phyloP scores from a whole-genome alignment of 441 rosid species.

The Croton laevigatus region DNA sequence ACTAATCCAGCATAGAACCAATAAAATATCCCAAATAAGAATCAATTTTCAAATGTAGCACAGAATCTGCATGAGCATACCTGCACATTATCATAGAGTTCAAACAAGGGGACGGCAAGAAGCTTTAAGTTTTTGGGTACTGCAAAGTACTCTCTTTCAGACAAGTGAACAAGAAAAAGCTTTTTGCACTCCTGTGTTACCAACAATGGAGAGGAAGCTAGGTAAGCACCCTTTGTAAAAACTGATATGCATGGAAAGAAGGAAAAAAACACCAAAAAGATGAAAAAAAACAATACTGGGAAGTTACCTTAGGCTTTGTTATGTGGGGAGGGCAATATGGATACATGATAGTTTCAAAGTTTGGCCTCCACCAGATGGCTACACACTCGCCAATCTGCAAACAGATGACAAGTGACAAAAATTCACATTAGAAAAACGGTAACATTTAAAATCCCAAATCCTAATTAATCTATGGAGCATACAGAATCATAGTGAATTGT shows the following conservation, averaged over 20 bases:
- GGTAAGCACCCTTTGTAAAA: slow-evolving; percentile 11
- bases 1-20: neutral
- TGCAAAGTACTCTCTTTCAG: slow-evolving; percentile 97
- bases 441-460: neutral
- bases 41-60: neutral
- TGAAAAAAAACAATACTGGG: neutral
- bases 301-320: slow-evolving; percentile 82
- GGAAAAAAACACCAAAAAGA: slow-evolving; percentile 5
- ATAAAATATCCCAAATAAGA: neutral
- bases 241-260: neutral
- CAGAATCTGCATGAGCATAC: slow-evolving; percentile 29
- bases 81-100: slow-evolving; percentile 98
- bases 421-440: slow-evolving; percentile 2
- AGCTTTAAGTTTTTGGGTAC: slow-evolving; percentile 96
- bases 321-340: slow-evolving; percentile 99
- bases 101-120: slow-evolving; percentile 96
- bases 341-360: slow-evolving; percentile 95
- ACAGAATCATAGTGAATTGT: slow-evolving; percentile 5
- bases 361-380: slow-evolving; percentile 99
- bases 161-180: slow-evolving; percentile 89
- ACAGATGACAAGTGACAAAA: slow-evolving; percentile 3
- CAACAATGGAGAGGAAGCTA: slow-evolving; percentile 6
- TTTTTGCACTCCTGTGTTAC: slow-evolving; percentile 89
- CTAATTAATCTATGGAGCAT: neutral
- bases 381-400: slow-evolving; percentile 94